Conservation (phyloP, 2,329 filamentous ascomycete genomes). For the Ilyonectria mors-panacis region DNA sequence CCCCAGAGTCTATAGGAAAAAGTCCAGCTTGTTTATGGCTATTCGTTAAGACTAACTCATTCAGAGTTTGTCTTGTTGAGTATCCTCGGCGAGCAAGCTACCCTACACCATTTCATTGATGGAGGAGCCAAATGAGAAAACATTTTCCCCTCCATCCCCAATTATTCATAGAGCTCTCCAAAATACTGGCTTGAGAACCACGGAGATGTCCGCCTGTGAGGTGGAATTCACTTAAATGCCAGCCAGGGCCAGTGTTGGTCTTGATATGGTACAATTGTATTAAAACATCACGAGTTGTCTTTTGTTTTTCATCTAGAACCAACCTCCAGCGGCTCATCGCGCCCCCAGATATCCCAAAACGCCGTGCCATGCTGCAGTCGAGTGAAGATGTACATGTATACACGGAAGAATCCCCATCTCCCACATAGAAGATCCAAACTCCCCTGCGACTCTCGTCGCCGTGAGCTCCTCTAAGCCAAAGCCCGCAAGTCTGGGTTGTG, state of each 20-base stretch:
- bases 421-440: constrained; percentile 34
- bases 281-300: constrained; percentile 49
- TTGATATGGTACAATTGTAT: constrained; percentile 49
- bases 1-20: no score
- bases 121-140: not conserved
- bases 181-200: not conserved
- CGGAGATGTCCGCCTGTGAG: not conserved
- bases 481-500: constrained; percentile 7
- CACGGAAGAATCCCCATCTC: constrained; percentile 44
- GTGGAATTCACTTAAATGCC: not conserved
- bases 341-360: constrained; percentile 56
- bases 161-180: not conserved
- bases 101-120: not conserved
- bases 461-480: constrained; percentile 22
- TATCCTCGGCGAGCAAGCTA: not conserved
- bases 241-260: not conserved
- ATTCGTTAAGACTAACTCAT: not conserved
- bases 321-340: constrained; percentile 49
- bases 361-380: constrained; percentile 68
- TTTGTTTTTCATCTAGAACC: constrained; percentile 51
- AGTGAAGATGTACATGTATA: constrained; percentile 68
- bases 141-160: not conserved
- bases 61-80: not conserved
- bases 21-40: no score
- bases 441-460: constrained; percentile 17